phyloP scores from a whole-genome alignment of 331 rosid genomes.

The Phaseolus coccineus region DNA sequence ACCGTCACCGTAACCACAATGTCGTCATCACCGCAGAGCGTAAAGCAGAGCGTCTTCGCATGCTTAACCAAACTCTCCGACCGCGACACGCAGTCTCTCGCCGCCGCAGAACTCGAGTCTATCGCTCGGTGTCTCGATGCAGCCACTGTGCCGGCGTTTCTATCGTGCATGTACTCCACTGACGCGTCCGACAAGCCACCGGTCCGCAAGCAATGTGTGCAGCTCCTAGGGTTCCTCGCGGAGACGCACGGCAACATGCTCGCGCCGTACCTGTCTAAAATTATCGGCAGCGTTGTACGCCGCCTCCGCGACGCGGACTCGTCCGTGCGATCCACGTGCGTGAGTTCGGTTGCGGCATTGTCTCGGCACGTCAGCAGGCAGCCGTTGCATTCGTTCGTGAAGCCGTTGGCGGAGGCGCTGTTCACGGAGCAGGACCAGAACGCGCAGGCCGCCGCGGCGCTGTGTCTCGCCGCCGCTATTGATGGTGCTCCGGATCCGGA shows the following conservation, averaged over 20 bases:
- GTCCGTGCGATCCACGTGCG: constrained; percentile 95
- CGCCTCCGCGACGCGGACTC: constrained; percentile 92
- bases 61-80: constrained; percentile 94
- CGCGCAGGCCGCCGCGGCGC: constrained; percentile 88
- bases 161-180: constrained; percentile 82
- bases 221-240: constrained; percentile 63
- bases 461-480: constrained; percentile 82
- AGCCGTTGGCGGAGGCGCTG: constrained; percentile 82
- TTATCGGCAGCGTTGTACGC: constrained; percentile 64
- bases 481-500: constrained; percentile 82
- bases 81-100: constrained; percentile 83
- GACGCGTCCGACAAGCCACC: constrained; percentile 83
- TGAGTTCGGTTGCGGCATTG: constrained; percentile 74
- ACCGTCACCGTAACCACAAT: constrained; percentile 31
- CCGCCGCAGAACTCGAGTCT: constrained; percentile 72
- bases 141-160: constrained; percentile 61
- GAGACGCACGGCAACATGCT: constrained; percentile 78
- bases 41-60: constrained; percentile 77
- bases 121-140: constrained; percentile 74
- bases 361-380: constrained; percentile 74
- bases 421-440: constrained; percentile 90
- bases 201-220: constrained; percentile 87
- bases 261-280: constrained; percentile 76
- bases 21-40: constrained; percentile 62
- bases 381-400: constrained; percentile 69